Evolutionary conservation across 257 asterid genomes (phyloP).

Genomic region (Thymus quinquecostatus): DNA sequence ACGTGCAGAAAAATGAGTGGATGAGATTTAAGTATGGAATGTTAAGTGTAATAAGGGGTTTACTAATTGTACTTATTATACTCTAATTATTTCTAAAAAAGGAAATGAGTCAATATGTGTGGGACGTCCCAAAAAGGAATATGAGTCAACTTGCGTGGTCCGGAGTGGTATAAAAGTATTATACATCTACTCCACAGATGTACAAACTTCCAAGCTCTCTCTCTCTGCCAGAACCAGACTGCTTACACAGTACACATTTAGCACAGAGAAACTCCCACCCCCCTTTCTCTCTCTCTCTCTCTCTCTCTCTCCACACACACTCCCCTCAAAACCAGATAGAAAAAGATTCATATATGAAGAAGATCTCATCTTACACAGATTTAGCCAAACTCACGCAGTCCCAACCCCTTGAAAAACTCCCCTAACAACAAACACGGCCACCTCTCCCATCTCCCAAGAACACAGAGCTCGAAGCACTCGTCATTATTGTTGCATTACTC

Average conservation of each 20-base stretch:
- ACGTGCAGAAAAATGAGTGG: too few species aligned
- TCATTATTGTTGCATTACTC: slow-evolving; percentile 33
- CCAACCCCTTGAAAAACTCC: slow-evolving; percentile 39
- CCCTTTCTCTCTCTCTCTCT: slow-evolving; percentile 4
- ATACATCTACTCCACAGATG: slow-evolving; percentile 1
- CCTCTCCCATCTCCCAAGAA: slow-evolving; percentile 29
- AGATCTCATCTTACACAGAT: slow-evolving; percentile 54
- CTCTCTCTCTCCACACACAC: slow-evolving; percentile 5
- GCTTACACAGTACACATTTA: too few species aligned
- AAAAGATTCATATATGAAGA: slow-evolving; percentile 41
- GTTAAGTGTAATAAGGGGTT: too few species aligned
- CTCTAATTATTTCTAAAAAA: too few species aligned
- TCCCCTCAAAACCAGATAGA: slow-evolving; percentile 21
- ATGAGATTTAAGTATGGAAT: too few species aligned
- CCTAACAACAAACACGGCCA: background rate
- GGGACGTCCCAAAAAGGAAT: too few species aligned
- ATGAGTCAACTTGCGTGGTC: too few species aligned
- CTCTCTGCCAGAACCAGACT: slow-evolving; percentile 1
- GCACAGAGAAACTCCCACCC: too few species aligned
- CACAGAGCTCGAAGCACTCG: slow-evolving; percentile 35
- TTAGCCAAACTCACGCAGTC: slow-evolving; percentile 43
- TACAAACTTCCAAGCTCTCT: slow-evolving; percentile 12
- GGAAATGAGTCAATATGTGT: too few species aligned
- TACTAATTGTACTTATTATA: too few species aligned
- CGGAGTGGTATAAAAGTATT: too few species aligned